Evolutionary conservation across 169 alveolate species (phyloP).

Genomic region (Pseudocohnilembus persalinus): DNA sequence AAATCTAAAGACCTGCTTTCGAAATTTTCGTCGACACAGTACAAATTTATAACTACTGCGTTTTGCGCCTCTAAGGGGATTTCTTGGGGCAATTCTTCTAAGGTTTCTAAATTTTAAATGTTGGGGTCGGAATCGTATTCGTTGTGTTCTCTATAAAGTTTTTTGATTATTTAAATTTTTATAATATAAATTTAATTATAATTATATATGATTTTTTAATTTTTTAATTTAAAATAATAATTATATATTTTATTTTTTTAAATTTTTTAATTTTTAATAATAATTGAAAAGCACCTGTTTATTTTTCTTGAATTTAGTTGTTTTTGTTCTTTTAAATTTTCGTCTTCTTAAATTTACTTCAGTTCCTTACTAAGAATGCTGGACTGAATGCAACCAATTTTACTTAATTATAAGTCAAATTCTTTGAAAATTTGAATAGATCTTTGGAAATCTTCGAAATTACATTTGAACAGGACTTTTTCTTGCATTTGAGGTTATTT

Average conservation of each 20-base stretch:
- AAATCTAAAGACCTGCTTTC: constrained; percentile 86
- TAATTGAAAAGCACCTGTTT: constrained; percentile 7
- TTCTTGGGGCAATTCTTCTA: constrained; percentile 76
- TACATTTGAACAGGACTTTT: constrained; percentile 64
- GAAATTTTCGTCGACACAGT: constrained; percentile 86
- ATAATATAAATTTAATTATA: constrained; percentile 1
- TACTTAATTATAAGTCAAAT: constrained; percentile 72
- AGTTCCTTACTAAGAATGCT: constrained; percentile 45
- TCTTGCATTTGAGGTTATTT: background rate
- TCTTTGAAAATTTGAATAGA: constrained; percentile 61
- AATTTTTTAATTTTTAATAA: too few species aligned
- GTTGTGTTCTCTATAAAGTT: constrained; percentile 39
- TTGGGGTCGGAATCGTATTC: constrained; percentile 56
- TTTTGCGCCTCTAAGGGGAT: constrained; percentile 83
- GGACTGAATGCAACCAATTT: constrained; percentile 53
- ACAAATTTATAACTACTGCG: constrained; percentile 86
- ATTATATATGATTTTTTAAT: constrained; percentile 24
- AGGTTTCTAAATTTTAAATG: constrained; percentile 64
- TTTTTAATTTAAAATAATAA: constrained; percentile 13
- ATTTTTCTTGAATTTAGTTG: constrained; percentile 18
- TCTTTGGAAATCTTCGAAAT: constrained; percentile 69
- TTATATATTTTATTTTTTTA: too few species aligned
- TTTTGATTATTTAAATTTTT: constrained; percentile 47
- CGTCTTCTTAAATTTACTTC: constrained; percentile 29
- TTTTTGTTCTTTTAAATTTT: constrained; percentile 29